Conservation (phyloP, 805 yeast genomes). For the Vanderwaltozyma verrucispora region DNA sequence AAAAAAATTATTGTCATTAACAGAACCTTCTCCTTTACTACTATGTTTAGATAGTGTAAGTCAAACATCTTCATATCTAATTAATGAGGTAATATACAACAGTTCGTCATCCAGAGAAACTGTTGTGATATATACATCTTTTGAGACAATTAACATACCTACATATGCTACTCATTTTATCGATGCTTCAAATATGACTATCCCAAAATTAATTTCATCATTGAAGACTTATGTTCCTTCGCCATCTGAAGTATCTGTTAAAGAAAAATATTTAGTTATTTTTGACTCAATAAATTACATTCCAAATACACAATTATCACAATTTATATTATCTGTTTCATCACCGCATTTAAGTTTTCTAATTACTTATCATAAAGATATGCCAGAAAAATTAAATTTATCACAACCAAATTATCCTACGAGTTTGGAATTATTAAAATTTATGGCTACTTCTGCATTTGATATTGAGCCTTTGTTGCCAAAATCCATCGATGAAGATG, state of each 20-base stretch:
- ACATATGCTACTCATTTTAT: constrained; percentile 38
- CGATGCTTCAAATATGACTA: constrained; percentile 30
- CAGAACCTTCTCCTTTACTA: constrained; percentile 66
- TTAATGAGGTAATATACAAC: constrained; percentile 47
- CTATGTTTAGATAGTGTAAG: constrained; percentile 57
- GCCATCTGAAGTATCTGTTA: constrained; percentile 8
- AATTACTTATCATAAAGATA: constrained; percentile 39
- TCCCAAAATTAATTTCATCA: constrained; percentile 11
- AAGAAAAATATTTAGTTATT: constrained; percentile 36
- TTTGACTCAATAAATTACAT: constrained; percentile 64
- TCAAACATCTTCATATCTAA: constrained; percentile 51
- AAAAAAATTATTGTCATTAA: constrained; percentile 53
- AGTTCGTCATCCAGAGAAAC: constrained; percentile 18
- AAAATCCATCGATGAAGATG: constrained; percentile 36
- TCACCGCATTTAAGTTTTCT: constrained; percentile 37
- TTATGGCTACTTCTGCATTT: constrained; percentile 66
- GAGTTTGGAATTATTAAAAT: constrained; percentile 42
- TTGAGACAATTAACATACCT: constrained; percentile 53
- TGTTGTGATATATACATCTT: constrained; percentile 48
- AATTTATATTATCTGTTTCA: constrained; percentile 40
- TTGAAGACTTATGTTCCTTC: constrained; percentile 17
- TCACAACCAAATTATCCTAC: constrained; percentile 38
- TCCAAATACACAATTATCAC: constrained; percentile 34
- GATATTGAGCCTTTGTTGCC: constrained; percentile 41
- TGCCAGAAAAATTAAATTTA: constrained; percentile 23